Evolutionary conservation across 2,329 filamentous ascomycete species (phyloP).

Genomic region (Trichoderma afroharzianum): DNA sequence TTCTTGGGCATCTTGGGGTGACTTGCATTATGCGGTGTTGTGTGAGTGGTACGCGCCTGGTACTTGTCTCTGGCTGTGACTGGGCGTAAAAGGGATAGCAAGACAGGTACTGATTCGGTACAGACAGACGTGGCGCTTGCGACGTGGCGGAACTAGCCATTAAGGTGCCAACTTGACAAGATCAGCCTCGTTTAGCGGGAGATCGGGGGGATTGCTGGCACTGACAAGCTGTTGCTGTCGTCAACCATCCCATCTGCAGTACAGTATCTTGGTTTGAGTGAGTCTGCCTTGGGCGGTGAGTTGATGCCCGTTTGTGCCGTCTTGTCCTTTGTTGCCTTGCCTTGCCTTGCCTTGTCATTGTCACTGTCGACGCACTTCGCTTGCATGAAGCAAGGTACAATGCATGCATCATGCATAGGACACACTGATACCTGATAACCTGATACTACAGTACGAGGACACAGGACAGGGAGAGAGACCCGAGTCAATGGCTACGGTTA

Average conservation of each 20-base stretch:
- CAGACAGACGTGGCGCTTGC: constrained; percentile 7
- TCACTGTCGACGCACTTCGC: not conserved
- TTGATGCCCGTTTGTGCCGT: not conserved
- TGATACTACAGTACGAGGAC: not conserved
- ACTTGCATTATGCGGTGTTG: not conserved
- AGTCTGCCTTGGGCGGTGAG: not conserved
- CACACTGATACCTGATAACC: not conserved
- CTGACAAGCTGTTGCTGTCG: not conserved
- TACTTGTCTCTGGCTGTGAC: not conserved
- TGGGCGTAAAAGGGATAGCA: not conserved
- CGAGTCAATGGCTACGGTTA: not conserved
- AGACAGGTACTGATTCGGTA: not conserved
- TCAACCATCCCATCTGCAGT: not conserved
- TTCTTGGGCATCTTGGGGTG: not conserved
- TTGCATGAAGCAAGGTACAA: not conserved
- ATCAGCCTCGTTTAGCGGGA: constrained; percentile 7
- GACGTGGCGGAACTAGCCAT: constrained; percentile 4
- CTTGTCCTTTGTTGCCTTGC: not conserved
- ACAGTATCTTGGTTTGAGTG: not conserved
- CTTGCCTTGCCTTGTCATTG: not conserved
- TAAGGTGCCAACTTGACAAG: not conserved
- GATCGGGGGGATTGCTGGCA: not conserved
- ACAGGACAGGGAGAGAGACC: not conserved
- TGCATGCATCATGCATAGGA: not conserved
- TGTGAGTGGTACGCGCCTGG: not conserved